Evolutionary conservation across 805 yeast species (phyloP).

Genomic region (Candida rishiriensis): DNA sequence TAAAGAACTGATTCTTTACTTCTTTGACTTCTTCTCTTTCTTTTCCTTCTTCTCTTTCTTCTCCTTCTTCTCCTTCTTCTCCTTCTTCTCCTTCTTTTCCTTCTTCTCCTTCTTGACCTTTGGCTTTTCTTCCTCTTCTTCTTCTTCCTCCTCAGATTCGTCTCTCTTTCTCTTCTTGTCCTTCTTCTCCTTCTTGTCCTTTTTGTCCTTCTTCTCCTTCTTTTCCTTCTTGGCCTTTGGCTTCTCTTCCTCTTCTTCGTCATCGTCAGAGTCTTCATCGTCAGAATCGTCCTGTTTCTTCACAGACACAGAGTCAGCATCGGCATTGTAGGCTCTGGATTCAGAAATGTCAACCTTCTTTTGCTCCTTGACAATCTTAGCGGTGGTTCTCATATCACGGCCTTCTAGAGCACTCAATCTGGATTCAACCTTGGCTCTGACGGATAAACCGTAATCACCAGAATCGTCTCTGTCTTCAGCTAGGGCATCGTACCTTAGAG

Average conservation of each 20-base stretch:
- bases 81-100: conserved; percentile 26
- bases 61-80: conserved; percentile 20
- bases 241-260: conserved; percentile 24
- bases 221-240: conserved; percentile 20
- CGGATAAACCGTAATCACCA: conserved; percentile 88
- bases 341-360: conserved; percentile 84
- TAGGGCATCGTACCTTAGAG: conserved; percentile 92
- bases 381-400: conserved; percentile 87
- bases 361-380: conserved; percentile 75
- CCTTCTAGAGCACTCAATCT: conserved; percentile 95
- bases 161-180: conserved; percentile 22
- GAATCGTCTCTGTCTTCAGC: conserved; percentile 96
- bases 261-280: conserved; percentile 29
- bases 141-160: conserved; percentile 15
- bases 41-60: conserved; percentile 18
- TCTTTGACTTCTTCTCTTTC: conserved; percentile 15
- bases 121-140: conserved; percentile 18
- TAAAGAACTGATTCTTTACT: background rate
- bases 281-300: conserved; percentile 26
- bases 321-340: conserved; percentile 87
- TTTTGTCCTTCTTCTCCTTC: conserved; percentile 24
- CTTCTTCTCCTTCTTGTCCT: conserved; percentile 18
- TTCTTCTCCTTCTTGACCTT: conserved; percentile 28
- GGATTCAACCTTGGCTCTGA: conserved; percentile 89
- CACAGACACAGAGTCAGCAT: conserved; percentile 70